Percentiles rank a stretch among this genome's conserved stretches.
These are phyloP conservation scores for Macrotyloma uniflorum DNA, from an alignment of 306 rosid species.

Conservation along the genomic window DNA sequence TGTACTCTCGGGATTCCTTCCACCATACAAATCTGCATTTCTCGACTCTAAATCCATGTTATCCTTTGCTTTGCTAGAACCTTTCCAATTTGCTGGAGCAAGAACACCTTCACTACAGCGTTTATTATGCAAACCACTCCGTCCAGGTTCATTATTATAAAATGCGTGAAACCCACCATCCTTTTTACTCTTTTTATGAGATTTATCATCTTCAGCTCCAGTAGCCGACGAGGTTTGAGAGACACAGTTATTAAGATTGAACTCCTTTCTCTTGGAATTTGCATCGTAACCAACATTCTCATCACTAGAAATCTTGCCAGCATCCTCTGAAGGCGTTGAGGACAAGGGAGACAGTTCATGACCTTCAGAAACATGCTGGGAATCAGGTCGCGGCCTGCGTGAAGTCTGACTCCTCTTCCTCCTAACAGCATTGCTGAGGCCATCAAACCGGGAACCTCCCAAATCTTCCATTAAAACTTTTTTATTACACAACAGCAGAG, in stretches of 20 bases:
- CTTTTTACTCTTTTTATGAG: slow-evolving; percentile 46
- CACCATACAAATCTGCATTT: slow-evolving; percentile 53
- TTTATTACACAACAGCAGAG: slow-evolving; percentile 28
- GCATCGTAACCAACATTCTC: slow-evolving; percentile 70
- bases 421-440: slow-evolving; percentile 67
- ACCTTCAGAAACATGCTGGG: slow-evolving; percentile 61
- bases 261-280: slow-evolving; percentile 70
- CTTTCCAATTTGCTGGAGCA: slow-evolving; percentile 93
- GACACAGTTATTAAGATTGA: slow-evolving; percentile 65
- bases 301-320: slow-evolving; percentile 75
- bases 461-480: slow-evolving; percentile 71
- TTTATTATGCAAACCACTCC: slow-evolving; percentile 50
- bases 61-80: slow-evolving; percentile 56
- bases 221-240: slow-evolving; percentile 49
- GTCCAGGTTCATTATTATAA: slow-evolving; percentile 60
- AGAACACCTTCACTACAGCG: slow-evolving; percentile 88
- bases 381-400: slow-evolving; percentile 83
- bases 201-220: slow-evolving; percentile 52
- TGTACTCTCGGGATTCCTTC: slow-evolving; percentile 55
- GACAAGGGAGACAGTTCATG: slow-evolving; percentile 62
- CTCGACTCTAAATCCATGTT: slow-evolving; percentile 51
- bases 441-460: slow-evolving; percentile 52
- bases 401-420: slow-evolving; percentile 87
- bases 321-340: slow-evolving; percentile 71
- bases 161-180: slow-evolving; percentile 56